Percentiles rank a stretch among this genome's conserved stretches.
Conservation (phyloP, 768 basidiomycete genomes). For the Calocybe cyanea region DNA sequence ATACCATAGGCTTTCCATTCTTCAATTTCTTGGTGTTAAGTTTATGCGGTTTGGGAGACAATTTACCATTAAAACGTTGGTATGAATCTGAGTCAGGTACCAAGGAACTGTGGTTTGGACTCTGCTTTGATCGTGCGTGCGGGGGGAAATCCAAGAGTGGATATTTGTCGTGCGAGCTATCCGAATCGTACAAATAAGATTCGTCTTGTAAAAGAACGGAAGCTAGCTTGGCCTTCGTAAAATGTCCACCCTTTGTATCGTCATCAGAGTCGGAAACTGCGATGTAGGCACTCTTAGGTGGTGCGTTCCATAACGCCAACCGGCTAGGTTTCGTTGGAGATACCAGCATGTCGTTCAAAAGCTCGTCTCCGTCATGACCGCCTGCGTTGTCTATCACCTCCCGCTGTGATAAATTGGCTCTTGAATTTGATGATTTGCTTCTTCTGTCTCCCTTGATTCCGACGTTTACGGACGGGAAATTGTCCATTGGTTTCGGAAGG, state of each 20-base stretch:
- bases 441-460: no score
- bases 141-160: background rate
- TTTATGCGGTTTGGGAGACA: constrained; percentile 17
- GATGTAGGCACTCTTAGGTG: constrained; percentile 1
- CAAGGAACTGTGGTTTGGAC: constrained; percentile 7
- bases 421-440: background rate
- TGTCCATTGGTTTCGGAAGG: no score
- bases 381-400: background rate
- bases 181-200: constrained; percentile 13
- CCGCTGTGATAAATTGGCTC: background rate
- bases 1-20: constrained; percentile 1
- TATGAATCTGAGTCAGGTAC: constrained; percentile 19
- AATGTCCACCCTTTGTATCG: background rate
- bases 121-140: background rate
- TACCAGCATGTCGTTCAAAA: constrained; percentile 2
- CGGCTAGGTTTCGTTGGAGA: constrained; percentile 11
- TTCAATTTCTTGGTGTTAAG: constrained; percentile 1
- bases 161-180: constrained; percentile 6
- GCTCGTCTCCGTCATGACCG: constrained; percentile 6
- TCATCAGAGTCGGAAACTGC: constrained; percentile 12
- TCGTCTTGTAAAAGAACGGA: constrained; percentile 1
- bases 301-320: constrained; percentile 3
- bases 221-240: background rate
- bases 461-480: no score
- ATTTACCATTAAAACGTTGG: constrained; percentile 10